Conservation (phyloP, 1,284 basidiomycete genomes). For the Fomitopsis pinicola region DNA sequence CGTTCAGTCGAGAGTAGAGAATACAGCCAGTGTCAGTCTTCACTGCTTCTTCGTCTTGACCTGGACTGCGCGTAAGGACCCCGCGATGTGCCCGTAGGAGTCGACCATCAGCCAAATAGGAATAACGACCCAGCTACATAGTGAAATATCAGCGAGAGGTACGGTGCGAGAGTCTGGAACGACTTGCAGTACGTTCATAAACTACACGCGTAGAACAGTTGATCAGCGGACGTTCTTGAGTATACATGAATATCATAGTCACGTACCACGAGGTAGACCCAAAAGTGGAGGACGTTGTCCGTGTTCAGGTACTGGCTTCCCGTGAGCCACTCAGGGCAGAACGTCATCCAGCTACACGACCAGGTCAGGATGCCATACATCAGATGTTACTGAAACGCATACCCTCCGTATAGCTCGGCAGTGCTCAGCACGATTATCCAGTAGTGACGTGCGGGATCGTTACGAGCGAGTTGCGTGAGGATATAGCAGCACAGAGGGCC, state of each 20-base stretch:
- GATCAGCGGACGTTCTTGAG: neutral
- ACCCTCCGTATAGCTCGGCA: slow-evolving; percentile 77
- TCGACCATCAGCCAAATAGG: slow-evolving; percentile 73
- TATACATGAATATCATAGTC: neutral
- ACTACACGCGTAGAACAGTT: slow-evolving; percentile 35
- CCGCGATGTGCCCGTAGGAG: slow-evolving; percentile 66
- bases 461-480: slow-evolving; percentile 54
- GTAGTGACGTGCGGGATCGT: slow-evolving; percentile 69
- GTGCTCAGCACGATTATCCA: slow-evolving; percentile 77
- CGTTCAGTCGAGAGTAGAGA: neutral
- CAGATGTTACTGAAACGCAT: slow-evolving; percentile 15
- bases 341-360: slow-evolving; percentile 70
- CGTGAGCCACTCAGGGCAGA: slow-evolving; percentile 80
- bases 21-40: neutral
- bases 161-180: neutral
- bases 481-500: slow-evolving; percentile 71
- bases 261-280: slow-evolving; percentile 43
- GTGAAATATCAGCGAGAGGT: neutral
- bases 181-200: slow-evolving; percentile 75
- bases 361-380: neutral
- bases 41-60: slow-evolving; percentile 8
- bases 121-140: slow-evolving; percentile 69
- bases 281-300: slow-evolving; percentile 52
- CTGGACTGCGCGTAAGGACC: slow-evolving; percentile 47
- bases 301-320: slow-evolving; percentile 70